Base-by-base conservation (phyloP, 1,139 yeast genomes). In the Diutina ranongensis region DNA sequence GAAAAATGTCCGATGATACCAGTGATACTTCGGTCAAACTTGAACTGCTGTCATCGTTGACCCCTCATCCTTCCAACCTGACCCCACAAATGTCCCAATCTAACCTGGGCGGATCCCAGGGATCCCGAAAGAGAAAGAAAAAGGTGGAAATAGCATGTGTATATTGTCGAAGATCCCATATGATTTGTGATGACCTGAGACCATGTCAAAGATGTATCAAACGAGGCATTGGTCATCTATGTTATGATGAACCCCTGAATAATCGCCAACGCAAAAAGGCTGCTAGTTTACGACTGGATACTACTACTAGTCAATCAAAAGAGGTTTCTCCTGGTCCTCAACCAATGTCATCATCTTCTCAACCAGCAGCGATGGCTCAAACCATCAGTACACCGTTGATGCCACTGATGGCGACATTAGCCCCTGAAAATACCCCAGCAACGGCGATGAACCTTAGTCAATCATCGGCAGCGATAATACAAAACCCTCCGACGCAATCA, bases 191-290 rank as follows among this genome's bases (percentile, higher is more conserved):
- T 59, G 83, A 79, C 40, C 68, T 78, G 13, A 68, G 97, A 49
- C 97, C 97, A 1, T 89, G 97, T 59, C 76, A 80, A 46, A 67
- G 97, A 46, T 89, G 97, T 62, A 73, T 88, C 19, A 86, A 85
- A 60, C 68, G 97, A 52, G 87, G 86, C 40, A 89, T 89, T 42
- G 94, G 94, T 7, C 95, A 88, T 61, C 63, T 89, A 38, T 89
- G 97, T 57, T 86, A 81, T 51, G 95, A 86, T 56, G 94, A 84
- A 56, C 81, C 83, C 1, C 63, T 76, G 3, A 67, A 67, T 49
- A 53, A 65, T 28, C 61, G 74, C 44, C 74, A 66, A 54, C 56
- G 68, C 42, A 70, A 67, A 52, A 67, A 65, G 52, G 48, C 36
- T 10, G 41, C 41, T 9, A 31, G 31, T 9, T 15, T 36, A 13